Conservation (phyloP, 768 basidiomycete species). For the Tricholoma hemisulphureum region DNA sequence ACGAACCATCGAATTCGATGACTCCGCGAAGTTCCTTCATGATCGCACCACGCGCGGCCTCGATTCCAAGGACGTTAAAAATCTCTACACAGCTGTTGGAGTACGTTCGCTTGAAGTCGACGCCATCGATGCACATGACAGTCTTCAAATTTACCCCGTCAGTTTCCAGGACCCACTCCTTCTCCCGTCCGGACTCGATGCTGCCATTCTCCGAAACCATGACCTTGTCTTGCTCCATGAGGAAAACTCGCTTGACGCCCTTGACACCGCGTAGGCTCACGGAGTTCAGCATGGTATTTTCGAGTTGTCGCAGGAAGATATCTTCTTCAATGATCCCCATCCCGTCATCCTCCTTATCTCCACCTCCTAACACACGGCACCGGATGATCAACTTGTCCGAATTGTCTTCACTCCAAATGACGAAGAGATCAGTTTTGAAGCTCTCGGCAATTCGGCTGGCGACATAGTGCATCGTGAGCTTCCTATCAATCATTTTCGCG, state of each 20-base stretch:
- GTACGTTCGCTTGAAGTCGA: slow-evolving; percentile 89
- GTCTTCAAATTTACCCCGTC: slow-evolving; percentile 95
- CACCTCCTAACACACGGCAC: slow-evolving; percentile 84
- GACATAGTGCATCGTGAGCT: slow-evolving; percentile 92
- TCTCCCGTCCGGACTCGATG: slow-evolving; percentile 60
- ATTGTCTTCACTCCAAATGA: slow-evolving; percentile 99
- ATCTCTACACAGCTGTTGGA: slow-evolving; percentile 97
- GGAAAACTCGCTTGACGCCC: slow-evolving; percentile 89
- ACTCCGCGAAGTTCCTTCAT: slow-evolving; percentile 92
- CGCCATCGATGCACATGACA: slow-evolving; percentile 93
- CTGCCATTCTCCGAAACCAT: slow-evolving; percentile 61
- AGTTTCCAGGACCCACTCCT: slow-evolving; percentile 97
- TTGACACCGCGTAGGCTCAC: slow-evolving; percentile 93
- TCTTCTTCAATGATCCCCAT: slow-evolving; percentile 83
- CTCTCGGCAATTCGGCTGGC: slow-evolving; percentile 91
- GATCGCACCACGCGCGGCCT: slow-evolving; percentile 92
- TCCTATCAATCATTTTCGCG: slow-evolving; percentile 96
- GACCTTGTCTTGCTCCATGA: slow-evolving; percentile 83
- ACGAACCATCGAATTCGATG: slow-evolving; percentile 99
- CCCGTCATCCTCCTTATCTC: slow-evolving; percentile 84
- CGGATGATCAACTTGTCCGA: slow-evolving; percentile 96
- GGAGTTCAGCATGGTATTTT: slow-evolving; percentile 94
- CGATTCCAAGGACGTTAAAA: slow-evolving; percentile 93
- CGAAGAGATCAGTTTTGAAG: slow-evolving; percentile 94
- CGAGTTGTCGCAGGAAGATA: slow-evolving; percentile 92